Conservation (phyloP, 352 stramenopile species). For the Phytophthora pluvialis region DNA sequence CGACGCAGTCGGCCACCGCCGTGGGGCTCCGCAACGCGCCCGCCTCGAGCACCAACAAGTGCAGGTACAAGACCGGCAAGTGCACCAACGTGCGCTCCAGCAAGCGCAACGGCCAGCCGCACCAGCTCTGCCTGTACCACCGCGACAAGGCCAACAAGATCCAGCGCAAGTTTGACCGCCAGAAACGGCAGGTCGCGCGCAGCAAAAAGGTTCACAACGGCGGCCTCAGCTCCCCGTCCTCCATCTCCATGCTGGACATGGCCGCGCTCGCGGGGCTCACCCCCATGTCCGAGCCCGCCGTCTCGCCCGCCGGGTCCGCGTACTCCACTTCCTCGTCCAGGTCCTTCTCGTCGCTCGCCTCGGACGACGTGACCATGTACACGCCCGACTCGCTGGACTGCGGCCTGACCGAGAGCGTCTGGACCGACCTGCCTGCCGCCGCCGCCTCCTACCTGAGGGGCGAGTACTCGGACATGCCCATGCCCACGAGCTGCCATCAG, state of each 20-base stretch:
- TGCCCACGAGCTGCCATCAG: slow-evolving; percentile 37
- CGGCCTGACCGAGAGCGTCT: slow-evolving; percentile 57
- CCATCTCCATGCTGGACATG: slow-evolving; percentile 44
- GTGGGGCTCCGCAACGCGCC: slow-evolving; percentile 25
- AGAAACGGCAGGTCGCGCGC: slow-evolving; percentile 83
- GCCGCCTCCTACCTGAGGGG: slow-evolving; percentile 23
- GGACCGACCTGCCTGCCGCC: slow-evolving; percentile 54
- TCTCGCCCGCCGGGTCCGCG: slow-evolving; percentile 26
- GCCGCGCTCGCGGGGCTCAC: slow-evolving; percentile 34
- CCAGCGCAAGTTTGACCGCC: slow-evolving; percentile 89
- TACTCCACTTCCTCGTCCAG: slow-evolving; percentile 40
- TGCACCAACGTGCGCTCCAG: slow-evolving; percentile 81
- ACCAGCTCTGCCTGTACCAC: slow-evolving; percentile 90
- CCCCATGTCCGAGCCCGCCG: slow-evolving; percentile 21
- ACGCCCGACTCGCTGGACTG: slow-evolving; percentile 71
- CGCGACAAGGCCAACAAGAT: slow-evolving; percentile 91
- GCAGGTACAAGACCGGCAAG: slow-evolving; percentile 90
- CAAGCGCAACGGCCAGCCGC: slow-evolving; percentile 87
- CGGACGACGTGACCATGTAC: slow-evolving; percentile 62
- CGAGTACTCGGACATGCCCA: slow-evolving; percentile 31
- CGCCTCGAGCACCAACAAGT: slow-evolving; percentile 41
- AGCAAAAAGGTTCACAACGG: slow-evolving; percentile 45
- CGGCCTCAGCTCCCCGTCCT: slow-evolving; percentile 26
- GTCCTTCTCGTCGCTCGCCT: slow-evolving; percentile 38
- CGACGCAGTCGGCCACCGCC: slow-evolving; percentile 15